phyloP scores from a whole-genome alignment of 768 basidiomycete genomes.

The Cystobasidium onofrii region DNA sequence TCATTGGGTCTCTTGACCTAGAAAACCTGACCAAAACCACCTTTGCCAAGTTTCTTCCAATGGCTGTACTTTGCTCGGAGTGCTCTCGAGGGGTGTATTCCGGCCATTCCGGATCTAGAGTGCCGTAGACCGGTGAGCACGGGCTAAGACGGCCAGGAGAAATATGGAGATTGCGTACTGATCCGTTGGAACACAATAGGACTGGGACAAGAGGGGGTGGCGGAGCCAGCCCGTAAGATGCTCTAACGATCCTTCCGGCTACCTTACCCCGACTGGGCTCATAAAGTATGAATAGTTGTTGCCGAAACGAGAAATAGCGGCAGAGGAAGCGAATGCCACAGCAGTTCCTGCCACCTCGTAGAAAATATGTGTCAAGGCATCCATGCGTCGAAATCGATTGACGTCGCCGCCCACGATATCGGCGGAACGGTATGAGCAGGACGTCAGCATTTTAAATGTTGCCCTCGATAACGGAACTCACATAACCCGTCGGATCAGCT shows the following conservation, averaged over 20 bases:
- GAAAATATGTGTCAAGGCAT: too few species aligned
- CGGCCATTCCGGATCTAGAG: background rate
- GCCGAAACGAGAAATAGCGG: too few species aligned
- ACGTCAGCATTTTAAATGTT: too few species aligned
- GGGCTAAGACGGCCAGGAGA: background rate
- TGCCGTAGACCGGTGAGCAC: background rate
- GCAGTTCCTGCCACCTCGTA: too few species aligned
- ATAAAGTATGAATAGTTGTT: too few species aligned
- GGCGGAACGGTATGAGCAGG: too few species aligned
- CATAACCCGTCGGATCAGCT: too few species aligned
- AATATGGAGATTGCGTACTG: background rate
- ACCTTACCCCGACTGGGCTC: too few species aligned
- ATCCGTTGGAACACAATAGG: background rate
- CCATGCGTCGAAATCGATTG: too few species aligned
- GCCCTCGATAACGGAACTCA: too few species aligned
- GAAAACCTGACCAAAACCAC: constrained; percentile 14
- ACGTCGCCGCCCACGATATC: too few species aligned
- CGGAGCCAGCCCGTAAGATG: background rate
- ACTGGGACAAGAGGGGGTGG: background rate
- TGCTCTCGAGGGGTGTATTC: constrained; percentile 5
- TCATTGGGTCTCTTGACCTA: constrained; percentile 4
- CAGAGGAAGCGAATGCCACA: too few species aligned
- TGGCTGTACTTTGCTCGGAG: constrained; percentile 7
- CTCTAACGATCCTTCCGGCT: background rate
- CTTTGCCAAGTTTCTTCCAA: constrained; percentile 3